A percentile compares a stretch with the other conserved stretches of the same genome.
Evolutionary conservation across 805 yeast species (phyloP).

Genomic region (Lipomyces spencermartinsiae): DNA sequence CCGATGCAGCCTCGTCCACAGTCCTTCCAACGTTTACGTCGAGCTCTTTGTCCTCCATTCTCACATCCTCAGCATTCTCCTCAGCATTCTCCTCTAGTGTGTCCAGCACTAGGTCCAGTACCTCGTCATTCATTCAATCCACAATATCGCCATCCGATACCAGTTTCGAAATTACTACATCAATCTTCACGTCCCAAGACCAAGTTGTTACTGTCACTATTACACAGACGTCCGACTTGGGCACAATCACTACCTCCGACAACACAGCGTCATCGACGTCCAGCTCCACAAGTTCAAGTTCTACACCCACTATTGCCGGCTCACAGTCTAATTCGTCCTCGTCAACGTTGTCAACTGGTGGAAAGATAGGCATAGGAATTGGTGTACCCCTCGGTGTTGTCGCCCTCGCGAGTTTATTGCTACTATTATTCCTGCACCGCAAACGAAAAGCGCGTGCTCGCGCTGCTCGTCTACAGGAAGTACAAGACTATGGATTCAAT

Average conservation of each 20-base stretch:
- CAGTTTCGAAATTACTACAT: background rate
- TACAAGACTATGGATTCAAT: slow-evolving; percentile 30
- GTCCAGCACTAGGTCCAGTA: background rate
- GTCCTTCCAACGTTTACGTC: background rate
- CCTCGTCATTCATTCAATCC: background rate
- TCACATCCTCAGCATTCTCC: slow-evolving; percentile 4
- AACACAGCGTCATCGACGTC: slow-evolving; percentile 9
- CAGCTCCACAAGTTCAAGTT: background rate
- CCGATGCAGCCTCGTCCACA: background rate
- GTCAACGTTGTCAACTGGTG: slow-evolving; percentile 34
- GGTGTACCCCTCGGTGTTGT: slow-evolving; percentile 36
- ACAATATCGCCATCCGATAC: slow-evolving; percentile 7
- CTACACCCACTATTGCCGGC: background rate
- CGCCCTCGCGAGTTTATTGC: slow-evolving; percentile 12
- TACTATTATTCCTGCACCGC: slow-evolving; percentile 20
- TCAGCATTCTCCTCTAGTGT: slow-evolving; percentile 8
- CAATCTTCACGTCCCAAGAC: slow-evolving; percentile 19
- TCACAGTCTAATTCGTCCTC: background rate
- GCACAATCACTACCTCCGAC: background rate
- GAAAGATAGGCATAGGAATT: slow-evolving; percentile 35
- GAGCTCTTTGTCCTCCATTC: background rate
- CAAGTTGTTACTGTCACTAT: slow-evolving; percentile 28
- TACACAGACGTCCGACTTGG: slow-evolving; percentile 25
- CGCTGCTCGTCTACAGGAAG: slow-evolving; percentile 20
- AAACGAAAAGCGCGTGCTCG: slow-evolving; percentile 9